A percentile compares a stretch with the other conserved stretches of the same genome.
phyloP scores from a whole-genome alignment of 495 filamentous ascomycete genomes.

The Podospora anserina region DNA sequence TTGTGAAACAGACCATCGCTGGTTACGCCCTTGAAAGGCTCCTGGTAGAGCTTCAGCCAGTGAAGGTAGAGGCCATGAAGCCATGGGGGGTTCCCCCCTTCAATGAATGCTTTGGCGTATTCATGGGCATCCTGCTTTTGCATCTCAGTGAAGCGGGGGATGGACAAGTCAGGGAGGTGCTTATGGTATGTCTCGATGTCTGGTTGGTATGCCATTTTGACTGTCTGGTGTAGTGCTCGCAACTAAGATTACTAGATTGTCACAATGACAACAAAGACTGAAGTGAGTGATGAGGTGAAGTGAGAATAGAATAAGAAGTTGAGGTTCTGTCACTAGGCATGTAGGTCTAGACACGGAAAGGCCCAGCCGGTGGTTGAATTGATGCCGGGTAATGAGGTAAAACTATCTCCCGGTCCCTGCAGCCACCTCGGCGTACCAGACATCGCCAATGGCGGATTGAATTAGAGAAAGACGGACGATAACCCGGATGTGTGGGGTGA shows the following conservation, averaged over 20 bases:
- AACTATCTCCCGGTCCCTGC: conserved; percentile 27
- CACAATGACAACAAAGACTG: background rate
- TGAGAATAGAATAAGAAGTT: background rate
- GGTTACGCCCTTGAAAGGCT: conserved; percentile 70
- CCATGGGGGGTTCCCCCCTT: conserved; percentile 61
- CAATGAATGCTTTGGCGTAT: conserved; percentile 60
- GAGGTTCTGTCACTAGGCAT: background rate
- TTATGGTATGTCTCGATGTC: conserved; percentile 27
- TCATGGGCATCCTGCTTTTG: conserved; percentile 61
- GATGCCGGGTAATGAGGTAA: conserved; percentile 22
- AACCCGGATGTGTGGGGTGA: conserved; percentile 1
- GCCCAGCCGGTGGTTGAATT: conserved; percentile 23
- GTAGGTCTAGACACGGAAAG: background rate
- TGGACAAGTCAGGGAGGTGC: conserved; percentile 59
- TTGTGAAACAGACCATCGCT: conserved; percentile 53
- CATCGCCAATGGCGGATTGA: background rate
- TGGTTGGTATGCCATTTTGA: conserved; percentile 17
- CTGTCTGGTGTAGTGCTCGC: background rate
- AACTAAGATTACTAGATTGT: background rate
- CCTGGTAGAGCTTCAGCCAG: conserved; percentile 61
- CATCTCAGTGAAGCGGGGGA: conserved; percentile 60
- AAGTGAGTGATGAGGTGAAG: background rate
- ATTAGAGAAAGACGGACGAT: background rate
- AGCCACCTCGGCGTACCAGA: background rate
- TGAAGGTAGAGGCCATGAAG: conserved; percentile 62